phyloP scores from a whole-genome alignment of 148 eudicot species.

The Chenopodium formosanum region DNA sequence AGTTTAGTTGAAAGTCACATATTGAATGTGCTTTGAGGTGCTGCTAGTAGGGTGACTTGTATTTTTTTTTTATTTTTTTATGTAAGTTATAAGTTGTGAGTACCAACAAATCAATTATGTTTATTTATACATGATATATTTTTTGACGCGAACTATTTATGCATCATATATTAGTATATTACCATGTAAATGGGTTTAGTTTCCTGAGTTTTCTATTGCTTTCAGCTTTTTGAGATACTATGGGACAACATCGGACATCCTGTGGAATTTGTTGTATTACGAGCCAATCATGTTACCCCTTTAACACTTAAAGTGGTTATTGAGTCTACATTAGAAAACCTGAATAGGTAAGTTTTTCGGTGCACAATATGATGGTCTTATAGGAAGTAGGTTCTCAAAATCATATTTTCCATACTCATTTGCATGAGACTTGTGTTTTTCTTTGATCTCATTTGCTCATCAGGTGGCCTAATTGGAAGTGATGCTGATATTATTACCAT shows the following conservation, averaged over 20 bases:
- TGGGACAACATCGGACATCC: constrained; percentile 11
- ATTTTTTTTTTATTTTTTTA: not conserved
- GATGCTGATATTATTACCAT: not conserved
- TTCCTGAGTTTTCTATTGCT: not conserved
- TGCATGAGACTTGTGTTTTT: not conserved
- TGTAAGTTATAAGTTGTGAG: too few relatives aligned
- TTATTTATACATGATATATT: too few relatives aligned
- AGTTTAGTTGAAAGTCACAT: not conserved
- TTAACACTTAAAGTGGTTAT: constrained; percentile 2
- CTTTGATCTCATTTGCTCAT: not conserved
- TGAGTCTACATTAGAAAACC: not conserved
- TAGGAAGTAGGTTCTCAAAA: not conserved
- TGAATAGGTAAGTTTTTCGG: constrained; percentile 11
- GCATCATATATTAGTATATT: too few relatives aligned
- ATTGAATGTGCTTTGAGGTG: too few relatives aligned
- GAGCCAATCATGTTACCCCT: constrained; percentile 5
- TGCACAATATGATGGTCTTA: not conserved
- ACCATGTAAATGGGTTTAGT: not conserved
- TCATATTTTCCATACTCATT: not conserved
- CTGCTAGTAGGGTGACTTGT: not conserved
- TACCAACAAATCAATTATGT: too few relatives aligned
- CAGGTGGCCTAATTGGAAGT: constrained; percentile 2
- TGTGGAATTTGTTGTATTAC: not conserved
- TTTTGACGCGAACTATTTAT: too few relatives aligned
- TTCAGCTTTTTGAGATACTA: constrained; percentile 6